phyloP scores from a whole-genome alignment of 257 asterid species.

The Gentiana straminea region DNA sequence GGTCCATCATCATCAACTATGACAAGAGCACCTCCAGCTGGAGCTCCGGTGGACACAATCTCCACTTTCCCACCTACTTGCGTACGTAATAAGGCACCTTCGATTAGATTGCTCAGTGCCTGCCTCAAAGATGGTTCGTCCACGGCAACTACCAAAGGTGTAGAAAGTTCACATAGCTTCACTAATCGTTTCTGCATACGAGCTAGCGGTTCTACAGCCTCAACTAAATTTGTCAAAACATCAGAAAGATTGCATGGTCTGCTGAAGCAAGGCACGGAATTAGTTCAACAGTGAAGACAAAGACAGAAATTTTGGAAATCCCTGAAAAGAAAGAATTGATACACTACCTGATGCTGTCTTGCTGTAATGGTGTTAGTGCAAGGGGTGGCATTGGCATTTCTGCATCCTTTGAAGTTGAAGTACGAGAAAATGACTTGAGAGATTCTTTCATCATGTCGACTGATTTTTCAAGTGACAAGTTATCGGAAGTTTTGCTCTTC shows the following conservation, averaged over 20 bases:
- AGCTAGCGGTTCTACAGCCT: conserved; percentile 76
- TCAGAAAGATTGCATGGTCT: conserved; percentile 66
- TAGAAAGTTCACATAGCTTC: conserved; percentile 50
- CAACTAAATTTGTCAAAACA: conserved; percentile 66
- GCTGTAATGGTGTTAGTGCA: conserved; percentile 68
- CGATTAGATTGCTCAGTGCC: conserved; percentile 88
- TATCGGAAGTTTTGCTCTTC: conserved; percentile 29
- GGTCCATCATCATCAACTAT: conserved; percentile 92
- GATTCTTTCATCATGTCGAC: conserved; percentile 24
- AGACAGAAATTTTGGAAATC: neutral
- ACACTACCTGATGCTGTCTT: conserved; percentile 54
- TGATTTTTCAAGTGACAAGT: conserved; percentile 20
- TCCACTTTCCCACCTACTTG: conserved; percentile 69
- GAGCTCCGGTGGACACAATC: conserved; percentile 62
- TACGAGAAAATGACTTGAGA: conserved; percentile 24
- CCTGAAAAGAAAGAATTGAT: neutral
- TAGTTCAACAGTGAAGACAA: neutral
- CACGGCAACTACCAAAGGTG: conserved; percentile 56
- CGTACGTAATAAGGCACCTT: conserved; percentile 77
- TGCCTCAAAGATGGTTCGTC: conserved; percentile 91
- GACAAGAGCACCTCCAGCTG: conserved; percentile 84
- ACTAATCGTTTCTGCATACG: conserved; percentile 52
- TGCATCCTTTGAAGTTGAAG: conserved; percentile 44
- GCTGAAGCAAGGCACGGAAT: conserved; percentile 17
- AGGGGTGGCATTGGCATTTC: conserved; percentile 96